Evolutionary conservation across 805 yeast genomes (phyloP).

Genomic region (Starmerella riodocensis): DNA sequence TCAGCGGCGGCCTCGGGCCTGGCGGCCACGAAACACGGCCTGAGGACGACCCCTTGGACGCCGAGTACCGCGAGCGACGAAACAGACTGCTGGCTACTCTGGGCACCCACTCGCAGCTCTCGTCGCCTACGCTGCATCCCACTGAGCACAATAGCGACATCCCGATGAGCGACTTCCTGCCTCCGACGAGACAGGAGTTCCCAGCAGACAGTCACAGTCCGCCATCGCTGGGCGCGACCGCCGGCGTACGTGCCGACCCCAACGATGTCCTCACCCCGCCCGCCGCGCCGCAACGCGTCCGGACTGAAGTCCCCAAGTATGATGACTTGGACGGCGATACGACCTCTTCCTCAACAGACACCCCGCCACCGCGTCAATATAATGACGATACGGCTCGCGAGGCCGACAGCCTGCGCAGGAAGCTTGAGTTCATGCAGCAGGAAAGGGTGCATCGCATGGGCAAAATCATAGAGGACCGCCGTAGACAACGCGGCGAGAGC

Average conservation of each 20-base stretch:
- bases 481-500: neutral
- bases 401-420: constrained; percentile 5
- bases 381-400: neutral
- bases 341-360: neutral
- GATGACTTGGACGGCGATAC: neutral
- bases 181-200: neutral
- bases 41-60: constrained; percentile 17
- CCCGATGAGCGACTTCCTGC: constrained; percentile 6
- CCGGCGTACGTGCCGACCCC: no score
- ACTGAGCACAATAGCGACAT: constrained; percentile 11
- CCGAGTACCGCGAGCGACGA: constrained; percentile 19
- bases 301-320: no score
- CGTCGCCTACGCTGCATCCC: constrained; percentile 5
- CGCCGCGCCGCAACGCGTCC: no score
- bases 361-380: neutral
- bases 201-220: neutral
- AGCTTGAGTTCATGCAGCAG: constrained; percentile 1
- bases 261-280: neutral
- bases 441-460: constrained; percentile 5
- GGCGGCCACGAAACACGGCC: constrained; percentile 20
- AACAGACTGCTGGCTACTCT: constrained; percentile 12
- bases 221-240: neutral
- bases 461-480: constrained; percentile 1
- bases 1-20: constrained; percentile 28
- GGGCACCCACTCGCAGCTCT: constrained; percentile 9